Percentiles rank a stretch among this genome's conserved stretches.
These are phyloP conservation scores for Pseudonectria buxi DNA, from an alignment of 2,329 filamentous ascomycete genomes.

Conservation along the genomic window DNA sequence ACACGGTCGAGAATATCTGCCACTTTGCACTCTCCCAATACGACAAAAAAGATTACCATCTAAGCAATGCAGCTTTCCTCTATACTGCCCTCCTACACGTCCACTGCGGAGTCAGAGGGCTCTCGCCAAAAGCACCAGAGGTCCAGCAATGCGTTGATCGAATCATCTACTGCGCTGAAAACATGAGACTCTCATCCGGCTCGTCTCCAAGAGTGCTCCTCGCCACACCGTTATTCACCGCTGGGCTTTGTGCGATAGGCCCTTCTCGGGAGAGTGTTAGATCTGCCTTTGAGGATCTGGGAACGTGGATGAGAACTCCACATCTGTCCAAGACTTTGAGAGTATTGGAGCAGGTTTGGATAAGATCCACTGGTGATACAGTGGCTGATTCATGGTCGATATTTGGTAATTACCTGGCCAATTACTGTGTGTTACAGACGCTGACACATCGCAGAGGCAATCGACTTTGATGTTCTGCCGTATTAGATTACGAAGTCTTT, in stretches of 20 bases:
- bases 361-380: neutral
- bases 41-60: slow-evolving; percentile 8
- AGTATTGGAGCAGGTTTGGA: slow-evolving; percentile 8
- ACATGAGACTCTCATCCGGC: slow-evolving; percentile 4
- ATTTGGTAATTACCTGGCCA: slow-evolving; percentile 1
- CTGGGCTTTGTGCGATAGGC: slow-evolving; percentile 7
- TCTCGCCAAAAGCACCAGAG: neutral
- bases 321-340: slow-evolving; percentile 7
- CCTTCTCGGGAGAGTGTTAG: slow-evolving; percentile 1
- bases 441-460: slow-evolving; percentile 1
- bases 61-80: slow-evolving; percentile 11
- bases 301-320: slow-evolving; percentile 11
- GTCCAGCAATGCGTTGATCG: slow-evolving; percentile 5
- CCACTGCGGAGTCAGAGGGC: slow-evolving; percentile 2
- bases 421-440: neutral
- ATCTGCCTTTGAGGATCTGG: slow-evolving; percentile 4
- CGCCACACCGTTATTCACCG: slow-evolving; percentile 9
- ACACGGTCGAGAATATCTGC: slow-evolving; percentile 2
- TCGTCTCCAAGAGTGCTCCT: slow-evolving; percentile 7
- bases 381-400: neutral
- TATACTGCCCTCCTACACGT: slow-evolving; percentile 11
- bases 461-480: slow-evolving; percentile 5
- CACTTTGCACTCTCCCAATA: slow-evolving; percentile 1
- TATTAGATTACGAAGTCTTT: too few species aligned
- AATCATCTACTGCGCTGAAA: slow-evolving; percentile 6